Evolutionary conservation across 2,329 filamentous ascomycete genomes (phyloP).

Genomic region (Sporothrix humicola): DNA sequence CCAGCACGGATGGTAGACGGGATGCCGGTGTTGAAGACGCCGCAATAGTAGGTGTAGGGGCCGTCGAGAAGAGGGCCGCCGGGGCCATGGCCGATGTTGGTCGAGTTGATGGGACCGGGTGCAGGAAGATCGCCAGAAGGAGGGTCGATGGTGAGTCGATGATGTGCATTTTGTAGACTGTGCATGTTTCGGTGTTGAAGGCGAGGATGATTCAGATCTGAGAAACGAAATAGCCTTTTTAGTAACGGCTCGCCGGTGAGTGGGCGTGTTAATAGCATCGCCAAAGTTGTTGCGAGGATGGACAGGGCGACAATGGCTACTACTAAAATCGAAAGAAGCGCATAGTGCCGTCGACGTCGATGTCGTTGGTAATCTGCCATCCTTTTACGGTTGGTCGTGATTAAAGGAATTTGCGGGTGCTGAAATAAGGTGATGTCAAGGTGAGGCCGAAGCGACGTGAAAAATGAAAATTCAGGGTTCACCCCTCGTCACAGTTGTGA

Average conservation of each 20-base stretch:
- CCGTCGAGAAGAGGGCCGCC: conserved; percentile 36
- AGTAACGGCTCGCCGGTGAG: not conserved
- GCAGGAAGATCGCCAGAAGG: conserved; percentile 25
- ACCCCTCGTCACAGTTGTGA: too few relatives aligned
- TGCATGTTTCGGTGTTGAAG: not conserved
- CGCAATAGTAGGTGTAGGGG: conserved; percentile 37
- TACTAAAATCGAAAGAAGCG: not conserved
- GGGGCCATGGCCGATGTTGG: conserved; percentile 24
- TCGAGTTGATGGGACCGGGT: conserved; percentile 20
- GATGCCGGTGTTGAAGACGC: conserved; percentile 36
- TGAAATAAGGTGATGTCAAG: too few relatives aligned
- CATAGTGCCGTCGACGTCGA: not conserved
- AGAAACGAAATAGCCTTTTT: not conserved
- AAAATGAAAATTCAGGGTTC: too few relatives aligned
- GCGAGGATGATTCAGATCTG: not conserved
- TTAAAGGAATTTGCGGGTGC: too few relatives aligned
- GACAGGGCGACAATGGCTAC: not conserved
- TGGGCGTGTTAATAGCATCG: not conserved
- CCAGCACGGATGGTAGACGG: conserved; percentile 26
- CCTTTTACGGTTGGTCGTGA: too few relatives aligned
- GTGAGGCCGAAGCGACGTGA: too few relatives aligned
- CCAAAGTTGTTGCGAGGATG: not conserved
- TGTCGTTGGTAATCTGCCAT: not conserved
- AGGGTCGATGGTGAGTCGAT: not conserved
- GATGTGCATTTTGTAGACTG: too few relatives aligned